Percentiles rank a stretch among this genome's conserved stretches.
Conservation (phyloP, 2,329 filamentous ascomycete genomes). For the Coniella lustricola region DNA sequence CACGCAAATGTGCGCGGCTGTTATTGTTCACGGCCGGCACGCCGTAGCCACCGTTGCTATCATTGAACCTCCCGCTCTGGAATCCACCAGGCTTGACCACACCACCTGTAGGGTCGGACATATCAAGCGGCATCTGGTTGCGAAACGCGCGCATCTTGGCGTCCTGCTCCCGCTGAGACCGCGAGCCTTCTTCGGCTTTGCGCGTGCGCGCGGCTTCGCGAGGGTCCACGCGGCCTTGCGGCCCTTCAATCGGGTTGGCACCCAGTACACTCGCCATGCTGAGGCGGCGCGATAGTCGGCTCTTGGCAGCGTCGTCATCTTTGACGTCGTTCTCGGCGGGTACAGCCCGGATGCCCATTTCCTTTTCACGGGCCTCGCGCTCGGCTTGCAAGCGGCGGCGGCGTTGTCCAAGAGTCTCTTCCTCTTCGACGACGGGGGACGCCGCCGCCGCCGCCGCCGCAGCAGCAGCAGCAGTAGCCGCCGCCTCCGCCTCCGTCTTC, state of each 20-base stretch:
- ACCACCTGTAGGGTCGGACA: conserved; percentile 26
- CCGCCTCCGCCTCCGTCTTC: conserved; percentile 18
- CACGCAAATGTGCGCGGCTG: conserved; percentile 13
- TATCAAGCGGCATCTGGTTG: conserved; percentile 40
- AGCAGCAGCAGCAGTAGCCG: conserved; percentile 25
- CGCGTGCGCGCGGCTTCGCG: conserved; percentile 35
- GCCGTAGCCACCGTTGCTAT: conserved; percentile 34
- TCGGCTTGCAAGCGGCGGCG: conserved; percentile 66
- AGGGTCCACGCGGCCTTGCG: conserved; percentile 26
- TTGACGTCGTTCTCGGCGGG: conserved; percentile 20
- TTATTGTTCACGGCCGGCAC: conserved; percentile 1
- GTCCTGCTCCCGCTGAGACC: conserved; percentile 36
- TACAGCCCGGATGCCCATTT: conserved; percentile 34
- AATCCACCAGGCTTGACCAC: conserved; percentile 37
- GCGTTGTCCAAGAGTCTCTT: conserved; percentile 74
- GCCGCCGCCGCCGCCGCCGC: conserved; percentile 25
- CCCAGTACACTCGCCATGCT: conserved; percentile 55
- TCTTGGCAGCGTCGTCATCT: not conserved
- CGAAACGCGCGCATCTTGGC: conserved; percentile 42
- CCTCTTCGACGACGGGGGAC: conserved; percentile 41
- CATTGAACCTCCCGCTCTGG: conserved; percentile 47
- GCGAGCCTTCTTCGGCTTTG: conserved; percentile 34
- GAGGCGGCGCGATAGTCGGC: conserved; percentile 34
- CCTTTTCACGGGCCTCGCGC: conserved; percentile 54
- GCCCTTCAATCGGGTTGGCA: conserved; percentile 33